Conservation (phyloP, 768 basidiomycete genomes). For the Podaxis sp. region DNA sequence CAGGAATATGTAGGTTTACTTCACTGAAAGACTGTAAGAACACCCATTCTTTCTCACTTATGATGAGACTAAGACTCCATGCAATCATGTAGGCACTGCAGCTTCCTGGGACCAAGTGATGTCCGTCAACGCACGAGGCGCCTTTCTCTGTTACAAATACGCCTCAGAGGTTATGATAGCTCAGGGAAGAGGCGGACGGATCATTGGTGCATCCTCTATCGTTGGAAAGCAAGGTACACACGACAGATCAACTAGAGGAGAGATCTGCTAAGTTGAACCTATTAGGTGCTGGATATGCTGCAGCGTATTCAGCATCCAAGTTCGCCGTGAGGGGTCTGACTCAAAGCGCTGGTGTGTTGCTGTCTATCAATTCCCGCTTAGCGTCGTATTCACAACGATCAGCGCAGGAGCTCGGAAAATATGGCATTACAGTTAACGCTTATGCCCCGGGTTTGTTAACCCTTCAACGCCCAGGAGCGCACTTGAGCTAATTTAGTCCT, state of each 20-base stretch:
- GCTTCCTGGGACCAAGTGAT: slow-evolving; percentile 42
- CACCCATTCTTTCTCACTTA: neutral
- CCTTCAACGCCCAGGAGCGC: neutral
- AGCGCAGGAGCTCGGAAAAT: slow-evolving; percentile 37
- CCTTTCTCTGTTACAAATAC: slow-evolving; percentile 63
- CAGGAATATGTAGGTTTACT: slow-evolving; percentile 1
- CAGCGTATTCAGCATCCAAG: slow-evolving; percentile 36
- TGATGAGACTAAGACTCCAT: neutral
- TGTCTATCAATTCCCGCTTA: neutral
- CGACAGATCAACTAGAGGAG: neutral
- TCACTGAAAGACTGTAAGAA: slow-evolving; percentile 4
- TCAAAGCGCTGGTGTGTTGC: slow-evolving; percentile 34
- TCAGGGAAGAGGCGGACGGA: slow-evolving; percentile 51
- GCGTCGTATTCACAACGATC: neutral
- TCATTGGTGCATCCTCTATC: slow-evolving; percentile 46
- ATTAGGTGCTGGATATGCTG: neutral
- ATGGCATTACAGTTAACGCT: slow-evolving; percentile 45
- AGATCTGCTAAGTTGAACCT: neutral
- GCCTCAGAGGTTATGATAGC: slow-evolving; percentile 64
- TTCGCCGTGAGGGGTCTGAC: slow-evolving; percentile 42
- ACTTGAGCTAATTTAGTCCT: neutral
- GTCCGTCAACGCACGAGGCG: slow-evolving; percentile 55
- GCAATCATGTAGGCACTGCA: slow-evolving; percentile 25
- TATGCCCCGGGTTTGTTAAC: slow-evolving; percentile 35
- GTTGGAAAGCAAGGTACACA: slow-evolving; percentile 28